Base-by-base conservation (phyloP, 805 yeast genomes). In the Hanseniaspora nectarophila region DNA sequence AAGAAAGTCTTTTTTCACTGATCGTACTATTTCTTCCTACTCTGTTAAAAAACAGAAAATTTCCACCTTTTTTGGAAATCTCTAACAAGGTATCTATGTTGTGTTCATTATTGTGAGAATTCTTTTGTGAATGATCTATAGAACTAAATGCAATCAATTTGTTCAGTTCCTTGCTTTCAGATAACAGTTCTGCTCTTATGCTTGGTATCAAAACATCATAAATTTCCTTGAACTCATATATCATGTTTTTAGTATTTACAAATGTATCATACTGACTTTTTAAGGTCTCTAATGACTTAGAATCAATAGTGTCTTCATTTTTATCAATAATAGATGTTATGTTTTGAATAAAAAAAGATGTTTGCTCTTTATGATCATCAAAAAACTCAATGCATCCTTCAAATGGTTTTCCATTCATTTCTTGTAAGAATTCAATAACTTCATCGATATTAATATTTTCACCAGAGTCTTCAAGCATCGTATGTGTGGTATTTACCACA, bases 1-100 rank as follows among this genome's bases (percentile, higher is more conserved):
- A 15, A 3, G 53, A 49, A 13, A 49, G 20, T 34, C 53, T 24
- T 34, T 42, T 49, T 24, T 49, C 53, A 42, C 53, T 49, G 5
- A 49, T 26, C 3, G 35, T 42, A 26, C 53, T 49, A 5, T 24
- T 42, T 49, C 46, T 40, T 7, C 31, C 44, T 5, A 9, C 23
- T 9, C 38, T 24, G 20, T 32, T 29, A 28, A 49, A 49, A 28
- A 49, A 49, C 13, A 49, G 9, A 18, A 24, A 18, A 34, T 42
- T 40, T 4, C 53, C 53, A 10, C 53, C 53, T 18, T 18, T 40
- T 33, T 42, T 24, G 9, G 53, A 29, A 5, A 49, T 20, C 13
- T 49, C 43, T 20, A 42, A 21, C 23, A 49, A 31, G 20, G 29
- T 38, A 12, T 49, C 46, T 6, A 49, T 18, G 15, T 16, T 26